A percentile compares a stretch with the other conserved stretches of the same genome.
Evolutionary conservation across 345 rosid genomes (phyloP).

Genomic region (Ceriops decandra): DNA sequence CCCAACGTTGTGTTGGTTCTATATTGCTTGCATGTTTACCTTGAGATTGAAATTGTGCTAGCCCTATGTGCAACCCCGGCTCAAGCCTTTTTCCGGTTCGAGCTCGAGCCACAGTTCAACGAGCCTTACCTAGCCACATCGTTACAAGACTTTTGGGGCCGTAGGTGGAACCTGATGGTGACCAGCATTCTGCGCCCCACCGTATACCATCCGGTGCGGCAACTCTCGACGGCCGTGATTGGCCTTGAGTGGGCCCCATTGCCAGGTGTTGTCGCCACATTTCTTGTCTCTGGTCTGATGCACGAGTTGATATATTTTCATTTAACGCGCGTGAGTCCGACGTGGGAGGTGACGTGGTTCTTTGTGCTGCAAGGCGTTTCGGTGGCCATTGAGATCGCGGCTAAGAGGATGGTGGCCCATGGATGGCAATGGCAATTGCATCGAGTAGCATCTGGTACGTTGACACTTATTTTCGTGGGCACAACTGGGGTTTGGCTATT

Average conservation of each 20-base stretch:
- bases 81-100: constrained; percentile 39
- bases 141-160: constrained; percentile 82
- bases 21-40: constrained; percentile 36
- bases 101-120: constrained; percentile 58
- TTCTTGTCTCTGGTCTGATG: constrained; percentile 60
- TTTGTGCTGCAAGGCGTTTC: constrained; percentile 55
- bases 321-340: constrained; percentile 39
- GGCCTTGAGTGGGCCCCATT: constrained; percentile 28
- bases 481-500: constrained; percentile 46
- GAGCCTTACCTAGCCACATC: constrained; percentile 65
- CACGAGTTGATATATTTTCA: constrained; percentile 57
- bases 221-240: not conserved
- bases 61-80: constrained; percentile 34
- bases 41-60: constrained; percentile 42
- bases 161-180: constrained; percentile 72
- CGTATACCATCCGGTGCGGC: constrained; percentile 44
- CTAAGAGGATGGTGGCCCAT: constrained; percentile 27
- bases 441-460: constrained; percentile 28
- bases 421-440: constrained; percentile 35
- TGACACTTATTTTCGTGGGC: constrained; percentile 34
- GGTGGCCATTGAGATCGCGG: constrained; percentile 38
- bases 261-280: constrained; percentile 42
- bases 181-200: constrained; percentile 47
- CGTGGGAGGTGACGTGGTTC: constrained; percentile 75
- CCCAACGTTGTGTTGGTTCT: constrained; percentile 24